A percentile compares a stretch with the other conserved stretches of the same genome.
These are phyloP conservation scores for Picochlorum sp. DNA, from an alignment of 139 green algal species.

Conservation along the genomic window DNA sequence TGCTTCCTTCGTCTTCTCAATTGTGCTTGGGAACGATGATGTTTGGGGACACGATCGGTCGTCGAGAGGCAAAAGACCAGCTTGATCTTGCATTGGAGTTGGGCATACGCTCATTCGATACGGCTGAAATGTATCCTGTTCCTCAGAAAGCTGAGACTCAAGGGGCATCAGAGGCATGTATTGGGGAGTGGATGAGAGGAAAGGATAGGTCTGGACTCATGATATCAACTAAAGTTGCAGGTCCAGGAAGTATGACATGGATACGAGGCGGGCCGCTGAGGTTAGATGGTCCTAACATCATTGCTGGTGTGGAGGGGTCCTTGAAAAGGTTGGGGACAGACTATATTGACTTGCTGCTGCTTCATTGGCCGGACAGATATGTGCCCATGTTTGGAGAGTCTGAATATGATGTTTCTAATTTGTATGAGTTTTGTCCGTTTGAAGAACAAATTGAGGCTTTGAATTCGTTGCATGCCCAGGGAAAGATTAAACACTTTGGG, in stretches of 20 bases:
- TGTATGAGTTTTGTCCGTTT: conserved; percentile 41
- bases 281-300: conserved; percentile 58
- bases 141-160: conserved; percentile 53
- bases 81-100: conserved; percentile 48
- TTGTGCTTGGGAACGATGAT: conserved; percentile 76
- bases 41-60: conserved; percentile 63
- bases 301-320: conserved; percentile 57
- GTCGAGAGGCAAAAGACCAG: conserved; percentile 27
- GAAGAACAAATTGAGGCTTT: conserved; percentile 76
- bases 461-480: conserved; percentile 9
- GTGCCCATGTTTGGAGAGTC: conserved; percentile 93
- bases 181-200: conserved; percentile 40
- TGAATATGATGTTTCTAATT: conserved; percentile 55
- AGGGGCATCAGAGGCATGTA: conserved; percentile 48
- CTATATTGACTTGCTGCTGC: conserved; percentile 84
- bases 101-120: conserved; percentile 82
- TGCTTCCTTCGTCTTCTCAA: conserved; percentile 22
- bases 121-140: conserved; percentile 82
- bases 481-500: conserved; percentile 62
- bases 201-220: conserved; percentile 26
- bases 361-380: conserved; percentile 94
- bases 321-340: conserved; percentile 68
- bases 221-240: conserved; percentile 69
- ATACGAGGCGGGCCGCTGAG: conserved; percentile 52
- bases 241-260: conserved; percentile 76